Evolutionary conservation across 2,329 filamentous ascomycete genomes (phyloP), one percentile per base, ranked within the genome.

Genomic region (Aspergillus nomiae): DNA sequence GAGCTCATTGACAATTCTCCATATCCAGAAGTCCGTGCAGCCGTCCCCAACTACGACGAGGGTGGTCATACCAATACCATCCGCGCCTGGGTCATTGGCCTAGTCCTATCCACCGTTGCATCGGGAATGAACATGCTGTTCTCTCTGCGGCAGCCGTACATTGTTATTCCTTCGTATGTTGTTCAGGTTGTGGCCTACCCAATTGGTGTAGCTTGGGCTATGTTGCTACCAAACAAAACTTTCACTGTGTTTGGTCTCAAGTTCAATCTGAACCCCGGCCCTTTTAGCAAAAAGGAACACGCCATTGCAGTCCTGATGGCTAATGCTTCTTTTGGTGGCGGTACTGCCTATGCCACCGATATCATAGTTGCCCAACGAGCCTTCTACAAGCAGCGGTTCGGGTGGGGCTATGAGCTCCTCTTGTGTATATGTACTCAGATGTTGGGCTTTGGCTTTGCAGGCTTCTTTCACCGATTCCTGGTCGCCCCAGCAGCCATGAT

Each of bases 321-420:
- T 19, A 87, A 90, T 71, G 88, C 91, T 7, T 88, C 89, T 6
- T 90, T 88, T 80, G 56, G 87, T 84, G 76, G 77, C 64, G 80
- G 81, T 58, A 77, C 75, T 7, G 88, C 89, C 4, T 92, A 92
- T 69, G 89, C 89, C 0, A 92, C 90, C 1, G 90, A 92, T 67
- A 89, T 92, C 34, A 85, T 93, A 51, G 81, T 92, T 2, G 90
- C 90, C 0, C 89, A 92, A 76, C 78, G 87, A 21, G 84, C 89
- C 19, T 92, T 92, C 69, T 92, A 92, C 73, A 87, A 89, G 73
- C 85, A 91, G 69, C 80, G 88, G 63, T 90, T 90, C 70, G 89
- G 89, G 24, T 82, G 90, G 65, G 66, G 81, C 1, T 92, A 90
- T 71, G 87, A 91, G 73, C 76, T 92, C 34, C 79, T 92, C 19